These are phyloP conservation scores for Cladosporium sp. DNA, from an alignment of 2,329 filamentous ascomycete genomes.

Conservation along the genomic window DNA sequence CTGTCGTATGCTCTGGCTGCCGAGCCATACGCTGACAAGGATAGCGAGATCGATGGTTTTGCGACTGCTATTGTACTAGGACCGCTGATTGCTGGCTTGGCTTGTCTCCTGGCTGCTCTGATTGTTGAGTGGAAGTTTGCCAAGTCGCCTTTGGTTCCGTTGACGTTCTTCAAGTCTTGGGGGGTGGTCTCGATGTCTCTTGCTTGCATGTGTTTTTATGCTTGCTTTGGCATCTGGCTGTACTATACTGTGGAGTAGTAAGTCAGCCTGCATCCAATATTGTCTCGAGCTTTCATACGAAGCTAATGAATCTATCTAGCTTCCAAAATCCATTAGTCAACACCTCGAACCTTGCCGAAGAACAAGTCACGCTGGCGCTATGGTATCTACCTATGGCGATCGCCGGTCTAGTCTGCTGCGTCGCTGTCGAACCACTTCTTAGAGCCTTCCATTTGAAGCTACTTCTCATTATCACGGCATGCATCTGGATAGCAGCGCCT, in stretches of 20 bases:
- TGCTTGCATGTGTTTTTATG: slow-evolving; percentile 34
- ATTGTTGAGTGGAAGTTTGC: slow-evolving; percentile 32
- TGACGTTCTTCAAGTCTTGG: slow-evolving; percentile 31
- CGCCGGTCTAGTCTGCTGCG: slow-evolving; percentile 30
- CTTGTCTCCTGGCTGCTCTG: slow-evolving; percentile 24
- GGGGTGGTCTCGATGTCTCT: slow-evolving; percentile 28
- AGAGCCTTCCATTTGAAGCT: slow-evolving; percentile 27
- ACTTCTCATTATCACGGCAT: slow-evolving; percentile 27
- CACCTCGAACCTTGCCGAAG: slow-evolving; percentile 9
- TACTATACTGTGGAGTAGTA: slow-evolving; percentile 26
- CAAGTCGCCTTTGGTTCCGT: slow-evolving; percentile 29
- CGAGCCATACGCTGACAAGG: slow-evolving; percentile 23
- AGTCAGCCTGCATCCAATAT: not conserved
- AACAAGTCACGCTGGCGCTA: slow-evolving; percentile 25
- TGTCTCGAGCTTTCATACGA: not conserved
- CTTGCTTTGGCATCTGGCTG: slow-evolving; percentile 32
- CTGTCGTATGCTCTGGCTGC: slow-evolving; percentile 33
- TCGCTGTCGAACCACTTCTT: slow-evolving; percentile 26
- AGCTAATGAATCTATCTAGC: slow-evolving; percentile 17
- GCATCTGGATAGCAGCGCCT: slow-evolving; percentile 32
- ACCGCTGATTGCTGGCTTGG: slow-evolving; percentile 26
- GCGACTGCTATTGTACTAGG: slow-evolving; percentile 24
- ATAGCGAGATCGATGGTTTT: slow-evolving; percentile 20
- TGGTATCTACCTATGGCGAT: slow-evolving; percentile 35
- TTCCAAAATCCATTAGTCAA: slow-evolving; percentile 8